These are phyloP conservation scores for Didymella arachidicola DNA, from an alignment of 2,329 filamentous ascomycete genomes.

Conservation along the genomic window DNA sequence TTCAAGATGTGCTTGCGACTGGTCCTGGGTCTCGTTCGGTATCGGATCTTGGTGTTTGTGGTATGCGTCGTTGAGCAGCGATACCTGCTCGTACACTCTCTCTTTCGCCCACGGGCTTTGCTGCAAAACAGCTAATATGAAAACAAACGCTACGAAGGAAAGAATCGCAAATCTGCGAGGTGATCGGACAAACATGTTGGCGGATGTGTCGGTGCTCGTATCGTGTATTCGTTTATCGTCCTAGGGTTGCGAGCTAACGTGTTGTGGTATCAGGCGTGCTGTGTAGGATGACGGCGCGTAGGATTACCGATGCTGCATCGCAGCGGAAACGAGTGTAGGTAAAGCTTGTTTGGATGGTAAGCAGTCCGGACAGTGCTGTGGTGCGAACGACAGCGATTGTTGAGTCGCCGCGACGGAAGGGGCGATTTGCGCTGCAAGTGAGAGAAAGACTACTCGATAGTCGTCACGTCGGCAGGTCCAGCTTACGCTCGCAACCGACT, in stretches of 20 bases:
- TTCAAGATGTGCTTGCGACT: slow-evolving; percentile 28
- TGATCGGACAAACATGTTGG: slow-evolving; percentile 46
- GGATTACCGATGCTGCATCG: slow-evolving; percentile 36
- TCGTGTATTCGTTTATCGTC: slow-evolving; percentile 24
- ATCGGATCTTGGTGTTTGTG: slow-evolving; percentile 26
- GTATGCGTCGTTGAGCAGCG: slow-evolving; percentile 28
- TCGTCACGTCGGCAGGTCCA: slow-evolving; percentile 9
- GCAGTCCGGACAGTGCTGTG: slow-evolving; percentile 21
- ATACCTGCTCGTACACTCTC: slow-evolving; percentile 38
- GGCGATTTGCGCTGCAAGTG: slow-evolving; percentile 6
- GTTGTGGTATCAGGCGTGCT: slow-evolving; percentile 23
- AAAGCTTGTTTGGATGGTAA: slow-evolving; percentile 5
- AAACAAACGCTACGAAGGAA: slow-evolving; percentile 45
- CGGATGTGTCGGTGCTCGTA: slow-evolving; percentile 29
- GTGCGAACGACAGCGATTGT: slow-evolving; percentile 13
- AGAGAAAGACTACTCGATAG: slow-evolving; percentile 11
- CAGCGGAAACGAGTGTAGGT: slow-evolving; percentile 18
- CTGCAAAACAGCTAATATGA: slow-evolving; percentile 40
- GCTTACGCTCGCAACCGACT: not conserved
- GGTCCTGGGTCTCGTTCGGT: slow-evolving; percentile 18
- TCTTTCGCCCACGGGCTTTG: slow-evolving; percentile 40
- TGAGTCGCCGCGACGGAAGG: slow-evolving; percentile 7
- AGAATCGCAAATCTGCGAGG: slow-evolving; percentile 51
- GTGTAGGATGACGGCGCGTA: slow-evolving; percentile 21
- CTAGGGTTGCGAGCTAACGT: slow-evolving; percentile 28